These are phyloP conservation scores for Thermochaetoides thermophila DNA, from an alignment of 495 filamentous ascomycete genomes.

Conservation along the genomic window DNA sequence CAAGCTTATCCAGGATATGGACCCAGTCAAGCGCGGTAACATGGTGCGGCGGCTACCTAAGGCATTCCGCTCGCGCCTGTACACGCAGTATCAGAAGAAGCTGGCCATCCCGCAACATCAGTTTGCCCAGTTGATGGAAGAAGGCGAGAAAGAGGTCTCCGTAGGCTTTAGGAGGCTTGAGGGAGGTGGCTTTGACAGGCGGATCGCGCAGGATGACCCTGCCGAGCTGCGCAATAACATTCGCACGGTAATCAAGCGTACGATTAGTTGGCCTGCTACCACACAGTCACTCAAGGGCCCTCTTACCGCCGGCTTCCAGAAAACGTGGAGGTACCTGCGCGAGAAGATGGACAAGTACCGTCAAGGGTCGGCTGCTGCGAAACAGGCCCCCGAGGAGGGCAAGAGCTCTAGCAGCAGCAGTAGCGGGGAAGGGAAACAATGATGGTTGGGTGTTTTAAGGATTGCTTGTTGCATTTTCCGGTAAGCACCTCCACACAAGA, in stretches of 20 bases:
- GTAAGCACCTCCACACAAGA: too few relatives aligned
- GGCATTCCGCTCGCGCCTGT: constrained; percentile 73
- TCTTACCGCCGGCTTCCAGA: constrained; percentile 55
- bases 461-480: constrained; percentile 3
- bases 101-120: constrained; percentile 70
- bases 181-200: constrained; percentile 71
- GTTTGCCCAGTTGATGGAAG: constrained; percentile 75
- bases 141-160: constrained; percentile 52
- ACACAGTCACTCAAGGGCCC: constrained; percentile 70
- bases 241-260: constrained; percentile 60
- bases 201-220: constrained; percentile 56
- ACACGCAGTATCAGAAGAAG: constrained; percentile 86
- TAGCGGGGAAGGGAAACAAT: not conserved
- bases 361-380: constrained; percentile 22
- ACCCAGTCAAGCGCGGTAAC: constrained; percentile 75
- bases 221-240: constrained; percentile 52
- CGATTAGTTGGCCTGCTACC: constrained; percentile 80
- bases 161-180: constrained; percentile 53
- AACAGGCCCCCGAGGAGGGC: constrained; percentile 6
- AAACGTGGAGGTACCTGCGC: constrained; percentile 56
- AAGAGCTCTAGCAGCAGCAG: too few relatives aligned
- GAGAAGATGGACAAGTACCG: constrained; percentile 73
- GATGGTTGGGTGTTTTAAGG: not conserved
- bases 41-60: constrained; percentile 90
- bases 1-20: constrained; percentile 72